phyloP scores from a whole-genome alignment of 371 early-diverging fungal species.

The Haplosporangium sp. region DNA sequence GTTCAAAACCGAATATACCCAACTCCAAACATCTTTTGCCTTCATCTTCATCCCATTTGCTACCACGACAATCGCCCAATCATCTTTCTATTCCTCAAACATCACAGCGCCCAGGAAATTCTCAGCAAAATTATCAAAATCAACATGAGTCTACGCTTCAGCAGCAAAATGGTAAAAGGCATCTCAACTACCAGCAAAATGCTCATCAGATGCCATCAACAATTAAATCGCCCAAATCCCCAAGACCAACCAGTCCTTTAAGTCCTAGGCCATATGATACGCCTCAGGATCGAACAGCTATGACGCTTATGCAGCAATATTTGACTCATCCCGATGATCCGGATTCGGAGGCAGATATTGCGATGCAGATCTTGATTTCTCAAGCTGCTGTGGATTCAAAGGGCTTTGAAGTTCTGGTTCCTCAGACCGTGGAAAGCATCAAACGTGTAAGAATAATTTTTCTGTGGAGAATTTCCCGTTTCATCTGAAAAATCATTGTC shows the following conservation, averaged over 20 bases:
- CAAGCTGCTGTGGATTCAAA: constrained; percentile 74
- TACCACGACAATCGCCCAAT: constrained; percentile 27
- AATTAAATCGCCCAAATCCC: constrained; percentile 7
- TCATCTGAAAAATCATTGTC: neutral
- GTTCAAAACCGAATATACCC: constrained; percentile 7
- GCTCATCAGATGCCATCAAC: constrained; percentile 6
- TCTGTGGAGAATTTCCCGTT: neutral
- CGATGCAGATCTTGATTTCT: constrained; percentile 68
- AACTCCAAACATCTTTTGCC: constrained; percentile 13
- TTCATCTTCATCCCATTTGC: constrained; percentile 10
- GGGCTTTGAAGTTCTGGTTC: constrained; percentile 65
- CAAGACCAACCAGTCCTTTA: constrained; percentile 16
- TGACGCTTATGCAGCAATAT: constrained; percentile 51
- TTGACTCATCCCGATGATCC: constrained; percentile 46
- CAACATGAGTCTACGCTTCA: constrained; percentile 41
- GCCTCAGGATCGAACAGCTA: constrained; percentile 38
- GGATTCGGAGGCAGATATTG: constrained; percentile 64
- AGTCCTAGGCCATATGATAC: constrained; percentile 3
- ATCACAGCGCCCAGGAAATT: constrained; percentile 41
- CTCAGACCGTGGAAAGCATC: constrained; percentile 65
- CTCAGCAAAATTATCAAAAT: constrained; percentile 30
- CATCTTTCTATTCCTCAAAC: constrained; percentile 20
- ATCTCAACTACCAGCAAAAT: constrained; percentile 14
- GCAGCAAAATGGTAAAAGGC: constrained; percentile 27
- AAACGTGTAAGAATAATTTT: constrained; percentile 58